Percentiles rank a stretch among this genome's conserved stretches.
Conservation (phyloP, 805 yeast genomes). For the Ogataea ramenticola region DNA sequence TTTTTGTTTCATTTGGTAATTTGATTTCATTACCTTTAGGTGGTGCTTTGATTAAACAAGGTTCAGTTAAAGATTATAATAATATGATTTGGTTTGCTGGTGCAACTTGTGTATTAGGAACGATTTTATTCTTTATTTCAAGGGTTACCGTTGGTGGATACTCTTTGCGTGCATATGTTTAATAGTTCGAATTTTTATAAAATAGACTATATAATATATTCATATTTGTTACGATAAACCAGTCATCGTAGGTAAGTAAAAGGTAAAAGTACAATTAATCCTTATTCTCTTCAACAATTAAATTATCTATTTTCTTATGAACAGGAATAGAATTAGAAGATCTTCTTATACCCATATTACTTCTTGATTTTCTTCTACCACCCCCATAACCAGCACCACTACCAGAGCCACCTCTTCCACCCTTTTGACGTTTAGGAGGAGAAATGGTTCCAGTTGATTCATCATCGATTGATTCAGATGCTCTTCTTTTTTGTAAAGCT, state of each 20-base stretch:
- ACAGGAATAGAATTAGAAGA: slow-evolving; percentile 4
- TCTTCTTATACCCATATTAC: slow-evolving; percentile 19
- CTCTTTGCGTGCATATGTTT: not conserved
- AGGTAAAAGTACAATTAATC: not conserved
- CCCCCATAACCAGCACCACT: too few relatives aligned
- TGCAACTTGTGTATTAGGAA: slow-evolving; percentile 17
- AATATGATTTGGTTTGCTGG: slow-evolving; percentile 28
- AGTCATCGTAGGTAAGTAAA: not conserved
- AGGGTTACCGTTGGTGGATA: slow-evolving; percentile 19
- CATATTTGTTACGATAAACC: too few relatives aligned
- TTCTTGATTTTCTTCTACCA: slow-evolving; percentile 22
- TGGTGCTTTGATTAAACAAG: slow-evolving; percentile 26
- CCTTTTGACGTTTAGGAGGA: not conserved
- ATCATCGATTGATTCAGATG: not conserved
- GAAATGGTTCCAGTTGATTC: not conserved
- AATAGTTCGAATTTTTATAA: too few relatives aligned
- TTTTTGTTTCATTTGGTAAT: slow-evolving; percentile 34
- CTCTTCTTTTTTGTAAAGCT: slow-evolving; percentile 4
- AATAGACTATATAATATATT: too few relatives aligned
- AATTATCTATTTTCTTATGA: not conserved
- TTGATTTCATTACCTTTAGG: slow-evolving; percentile 45
- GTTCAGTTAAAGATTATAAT: slow-evolving; percentile 19
- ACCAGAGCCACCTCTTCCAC: too few relatives aligned
- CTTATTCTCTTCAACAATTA: too few relatives aligned
- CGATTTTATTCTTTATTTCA: slow-evolving; percentile 12